Evolutionary conservation across 1,284 basidiomycete genomes (phyloP).

Genomic region (Cyathus olla): DNA sequence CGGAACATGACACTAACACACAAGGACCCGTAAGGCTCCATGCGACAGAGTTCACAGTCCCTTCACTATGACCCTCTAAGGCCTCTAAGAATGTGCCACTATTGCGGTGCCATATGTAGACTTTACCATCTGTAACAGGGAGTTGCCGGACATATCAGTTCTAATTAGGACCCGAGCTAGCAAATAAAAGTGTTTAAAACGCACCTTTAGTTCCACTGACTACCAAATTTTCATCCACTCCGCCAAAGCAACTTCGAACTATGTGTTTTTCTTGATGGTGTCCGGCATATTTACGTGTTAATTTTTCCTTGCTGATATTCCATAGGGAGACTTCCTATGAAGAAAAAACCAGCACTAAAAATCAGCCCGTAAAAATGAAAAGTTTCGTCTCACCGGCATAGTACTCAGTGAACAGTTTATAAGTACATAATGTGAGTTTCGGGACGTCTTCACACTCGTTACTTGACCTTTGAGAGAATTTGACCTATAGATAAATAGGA

Average conservation of each 20-base stretch:
- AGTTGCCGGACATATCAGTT: too few species aligned
- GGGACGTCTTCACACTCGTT: conserved; percentile 90
- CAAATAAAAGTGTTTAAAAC: conserved; percentile 32
- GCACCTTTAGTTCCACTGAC: conserved; percentile 95
- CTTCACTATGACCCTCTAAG: conserved; percentile 85
- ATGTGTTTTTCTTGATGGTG: conserved; percentile 87
- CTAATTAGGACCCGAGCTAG: too few species aligned
- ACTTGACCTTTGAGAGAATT: conserved; percentile 81
- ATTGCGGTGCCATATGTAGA: conserved; percentile 97
- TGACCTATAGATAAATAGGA: conserved; percentile 55
- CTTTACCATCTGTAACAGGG: conserved; percentile 77
- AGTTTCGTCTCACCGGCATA: conserved; percentile 49
- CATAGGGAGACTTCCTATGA: conserved; percentile 89
- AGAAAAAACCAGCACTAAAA: conserved; percentile 13
- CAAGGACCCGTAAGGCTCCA: conserved; percentile 92
- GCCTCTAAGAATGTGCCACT: conserved; percentile 86
- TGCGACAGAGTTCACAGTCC: conserved; percentile 94
- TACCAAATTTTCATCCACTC: conserved; percentile 90
- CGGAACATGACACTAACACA: conserved; percentile 95
- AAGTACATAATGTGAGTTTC: conserved; percentile 88
- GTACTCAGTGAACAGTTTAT: conserved; percentile 91
- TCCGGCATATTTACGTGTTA: conserved; percentile 86
- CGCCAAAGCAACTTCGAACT: conserved; percentile 95
- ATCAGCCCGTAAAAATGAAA: conserved; percentile 13
- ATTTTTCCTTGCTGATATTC: conserved; percentile 77